Base-by-base conservation (phyloP, 2,329 filamentous ascomycete genomes). In the Blumeria hordei region DNA sequence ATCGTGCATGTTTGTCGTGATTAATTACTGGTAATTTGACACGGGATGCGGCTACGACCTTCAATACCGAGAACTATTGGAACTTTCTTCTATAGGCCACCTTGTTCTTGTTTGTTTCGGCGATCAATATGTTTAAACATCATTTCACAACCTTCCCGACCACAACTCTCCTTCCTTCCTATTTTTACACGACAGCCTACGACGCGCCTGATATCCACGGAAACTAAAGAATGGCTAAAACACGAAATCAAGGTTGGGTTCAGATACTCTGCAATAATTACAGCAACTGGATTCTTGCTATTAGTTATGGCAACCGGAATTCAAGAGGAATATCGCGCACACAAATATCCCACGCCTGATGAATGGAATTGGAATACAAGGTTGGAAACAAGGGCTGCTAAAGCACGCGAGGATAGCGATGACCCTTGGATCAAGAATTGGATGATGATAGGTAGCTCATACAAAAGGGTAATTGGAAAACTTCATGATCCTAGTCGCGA, bases 361-460 rank as follows among this genome's bases (percentile, higher is more conserved):
- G 88, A 94, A 65, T 95, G 88, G 87, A 71, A 71, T 0, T 83
- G 80, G 66, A 69, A 78, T 59, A 85, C 83, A 49, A 74, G 87
- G 28, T 77, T 83, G 68, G 72, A 74, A 41, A 73, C 85, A 58
- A 76, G 86, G 43, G 74, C 76, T 53, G 83, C 58, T 16, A 60
- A 54, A 56, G 61, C 57, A 53, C 45, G 53, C 39, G 59, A 58
- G 51, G 59, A 62, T 45, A 57, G 60, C 8, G 60, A 61, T 1
- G 60, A 58, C 11, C 55, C 55, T 4, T 51, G 47, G 2, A 53
- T 58, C 14, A 57, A 63, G 2, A 78, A 87, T 63, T 94, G 86
- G 84, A 74, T 77, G 3, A 70, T 72, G 57, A 75, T 83, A 1
- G 79, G 80, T 2, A 72, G 75, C 44, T 74, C 77, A 55, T 76